Evolutionary conservation across 768 basidiomycete species (phyloP).

Genomic region (Hypsizygus marmoreus): DNA sequence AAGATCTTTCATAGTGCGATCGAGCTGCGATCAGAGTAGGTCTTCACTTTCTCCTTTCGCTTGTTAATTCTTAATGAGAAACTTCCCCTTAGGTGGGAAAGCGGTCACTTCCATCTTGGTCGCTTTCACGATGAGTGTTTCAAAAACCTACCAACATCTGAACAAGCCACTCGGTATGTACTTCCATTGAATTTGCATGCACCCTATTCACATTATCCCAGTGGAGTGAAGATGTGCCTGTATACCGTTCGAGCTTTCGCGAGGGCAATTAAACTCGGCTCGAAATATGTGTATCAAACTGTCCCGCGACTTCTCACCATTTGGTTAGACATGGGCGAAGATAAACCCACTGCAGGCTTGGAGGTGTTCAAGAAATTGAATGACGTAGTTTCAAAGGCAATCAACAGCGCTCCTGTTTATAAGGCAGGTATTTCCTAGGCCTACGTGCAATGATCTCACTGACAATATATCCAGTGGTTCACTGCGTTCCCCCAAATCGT

Average conservation of each 20-base stretch:
- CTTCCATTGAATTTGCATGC: too few species aligned
- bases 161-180: conserved; percentile 47
- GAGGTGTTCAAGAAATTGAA: conserved; percentile 60
- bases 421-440: conserved; percentile 52
- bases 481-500: conserved; percentile 97
- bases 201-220: too few species aligned
- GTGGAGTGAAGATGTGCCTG: conserved; percentile 64
- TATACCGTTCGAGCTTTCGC: conserved; percentile 68
- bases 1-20: conserved; percentile 56
- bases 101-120: conserved; percentile 82
- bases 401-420: conserved; percentile 69
- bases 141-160: conserved; percentile 49
- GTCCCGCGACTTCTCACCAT: conserved; percentile 92
- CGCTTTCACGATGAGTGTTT: conserved; percentile 84
- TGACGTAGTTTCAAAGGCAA: conserved; percentile 51
- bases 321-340: conserved; percentile 91
- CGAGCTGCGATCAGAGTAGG: conserved; percentile 51
- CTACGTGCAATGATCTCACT: conserved; percentile 4
- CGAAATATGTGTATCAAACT: conserved; percentile 96
- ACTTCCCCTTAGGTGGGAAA: conserved; percentile 66
- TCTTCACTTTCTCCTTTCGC: background rate
- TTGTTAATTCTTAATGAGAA: conserved; percentile 4
- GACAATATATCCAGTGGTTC: conserved; percentile 69
- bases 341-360: conserved; percentile 28
- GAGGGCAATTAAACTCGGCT: conserved; percentile 75